A percentile compares a stretch with the other conserved stretches of the same genome.
Conservation (phyloP, 2,329 filamentous ascomycete species). For the Cladosporium sp. region DNA sequence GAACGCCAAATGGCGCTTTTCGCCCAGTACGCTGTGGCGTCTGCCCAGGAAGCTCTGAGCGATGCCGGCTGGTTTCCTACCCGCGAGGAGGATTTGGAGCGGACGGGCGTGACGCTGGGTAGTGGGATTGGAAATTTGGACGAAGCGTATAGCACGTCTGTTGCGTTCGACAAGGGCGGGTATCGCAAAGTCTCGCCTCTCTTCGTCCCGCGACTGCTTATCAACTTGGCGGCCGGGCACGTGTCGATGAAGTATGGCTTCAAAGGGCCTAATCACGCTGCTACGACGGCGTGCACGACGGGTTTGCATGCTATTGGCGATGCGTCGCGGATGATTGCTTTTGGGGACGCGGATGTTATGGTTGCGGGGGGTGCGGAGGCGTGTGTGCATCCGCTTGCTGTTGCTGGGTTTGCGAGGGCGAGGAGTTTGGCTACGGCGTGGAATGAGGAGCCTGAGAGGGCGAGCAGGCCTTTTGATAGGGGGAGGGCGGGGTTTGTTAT, state of each 20-base stretch:
- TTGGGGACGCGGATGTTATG: constrained; percentile 92
- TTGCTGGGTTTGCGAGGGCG: constrained; percentile 87
- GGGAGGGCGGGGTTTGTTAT: constrained; percentile 85
- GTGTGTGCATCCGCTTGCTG: constrained; percentile 90
- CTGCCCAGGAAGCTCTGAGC: constrained; percentile 78
- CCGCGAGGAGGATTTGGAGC: constrained; percentile 63
- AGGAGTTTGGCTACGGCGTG: constrained; percentile 80
- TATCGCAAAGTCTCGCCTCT: constrained; percentile 91
- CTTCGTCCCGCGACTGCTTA: constrained; percentile 89
- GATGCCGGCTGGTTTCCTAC: constrained; percentile 77
- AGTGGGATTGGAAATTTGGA: constrained; percentile 95
- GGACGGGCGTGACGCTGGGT: constrained; percentile 86
- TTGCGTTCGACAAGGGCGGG: constrained; percentile 73
- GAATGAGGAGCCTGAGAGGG: constrained; percentile 68
- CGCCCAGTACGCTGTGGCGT: constrained; percentile 86
- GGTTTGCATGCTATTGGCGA: constrained; percentile 94
- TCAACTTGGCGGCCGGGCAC: constrained; percentile 93
- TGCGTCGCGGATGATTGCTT: constrained; percentile 86
- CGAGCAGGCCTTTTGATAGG: constrained; percentile 85
- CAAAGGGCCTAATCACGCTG: constrained; percentile 85
- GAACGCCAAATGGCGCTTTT: constrained; percentile 85
- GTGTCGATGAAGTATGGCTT: constrained; percentile 91
- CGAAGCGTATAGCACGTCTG: constrained; percentile 80
- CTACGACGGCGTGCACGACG: constrained; percentile 93
- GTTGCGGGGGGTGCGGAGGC: constrained; percentile 92